Conservation (phyloP, 768 basidiomycete genomes). For the Tubosaeta sp. region DNA sequence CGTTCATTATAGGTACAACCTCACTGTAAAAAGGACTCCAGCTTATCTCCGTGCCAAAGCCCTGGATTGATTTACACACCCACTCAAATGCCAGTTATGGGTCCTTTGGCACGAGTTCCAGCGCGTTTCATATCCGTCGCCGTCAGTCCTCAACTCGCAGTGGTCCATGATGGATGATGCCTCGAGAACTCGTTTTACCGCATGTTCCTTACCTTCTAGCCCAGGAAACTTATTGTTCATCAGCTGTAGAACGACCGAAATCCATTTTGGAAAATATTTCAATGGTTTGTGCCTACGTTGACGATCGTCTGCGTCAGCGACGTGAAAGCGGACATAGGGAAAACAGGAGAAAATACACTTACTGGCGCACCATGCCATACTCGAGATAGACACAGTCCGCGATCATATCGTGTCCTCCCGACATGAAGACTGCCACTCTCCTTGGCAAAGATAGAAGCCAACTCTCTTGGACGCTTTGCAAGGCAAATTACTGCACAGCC, state of each 20-base stretch:
- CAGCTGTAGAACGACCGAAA: constrained; percentile 41
- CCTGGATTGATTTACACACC: too few species aligned
- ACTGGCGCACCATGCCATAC: constrained; percentile 47
- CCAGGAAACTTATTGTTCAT: constrained; percentile 40
- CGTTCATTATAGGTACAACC: too few species aligned
- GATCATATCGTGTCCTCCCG: constrained; percentile 44
- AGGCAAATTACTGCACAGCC: constrained; percentile 37
- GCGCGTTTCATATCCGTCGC: too few species aligned
- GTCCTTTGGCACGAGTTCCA: too few species aligned
- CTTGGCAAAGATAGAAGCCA: constrained; percentile 43
- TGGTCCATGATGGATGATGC: constrained; percentile 42
- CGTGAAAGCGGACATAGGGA: not conserved
- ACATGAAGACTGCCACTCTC: constrained; percentile 34
- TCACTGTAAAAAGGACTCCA: too few species aligned
- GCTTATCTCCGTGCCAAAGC: too few species aligned
- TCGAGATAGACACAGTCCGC: constrained; percentile 46
- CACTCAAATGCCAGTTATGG: too few species aligned
- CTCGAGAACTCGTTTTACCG: constrained; percentile 37
- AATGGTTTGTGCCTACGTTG: constrained; percentile 27
- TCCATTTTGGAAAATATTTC: constrained; percentile 27
- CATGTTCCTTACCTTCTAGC: constrained; percentile 39
- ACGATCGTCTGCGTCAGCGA: not conserved
- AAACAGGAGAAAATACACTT: not conserved
- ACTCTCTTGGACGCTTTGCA: constrained; percentile 35
- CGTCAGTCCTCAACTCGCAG: constrained; percentile 26